Conservation (phyloP, 1,284 basidiomycete genomes). For the Irpex sp. region DNA sequence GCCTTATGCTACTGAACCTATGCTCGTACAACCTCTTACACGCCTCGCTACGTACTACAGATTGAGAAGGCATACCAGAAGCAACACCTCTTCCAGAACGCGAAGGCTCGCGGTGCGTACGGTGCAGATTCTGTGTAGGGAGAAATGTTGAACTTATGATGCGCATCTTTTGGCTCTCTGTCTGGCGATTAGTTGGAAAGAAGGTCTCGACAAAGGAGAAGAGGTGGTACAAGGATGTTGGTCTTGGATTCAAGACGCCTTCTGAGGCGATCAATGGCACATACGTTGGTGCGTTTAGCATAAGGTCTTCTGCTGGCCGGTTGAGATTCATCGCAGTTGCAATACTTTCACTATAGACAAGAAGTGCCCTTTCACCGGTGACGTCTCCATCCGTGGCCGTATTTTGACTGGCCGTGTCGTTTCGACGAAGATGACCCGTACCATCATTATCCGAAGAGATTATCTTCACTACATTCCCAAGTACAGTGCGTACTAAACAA, state of each 20-base stretch:
- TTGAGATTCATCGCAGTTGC: slow-evolving; percentile 1
- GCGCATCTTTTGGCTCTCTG: slow-evolving; percentile 12
- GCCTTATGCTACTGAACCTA: slow-evolving; percentile 4
- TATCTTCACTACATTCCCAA: slow-evolving; percentile 99
- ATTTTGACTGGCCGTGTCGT: slow-evolving; percentile 97
- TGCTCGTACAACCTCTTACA: slow-evolving; percentile 5
- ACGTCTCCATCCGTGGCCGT: slow-evolving; percentile 97
- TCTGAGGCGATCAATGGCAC: slow-evolving; percentile 94
- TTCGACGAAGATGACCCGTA: slow-evolving; percentile 99
- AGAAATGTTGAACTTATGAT: slow-evolving; percentile 3
- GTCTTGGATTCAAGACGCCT: slow-evolving; percentile 96
- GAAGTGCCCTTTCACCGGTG: slow-evolving; percentile 98
- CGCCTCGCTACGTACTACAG: slow-evolving; percentile 35
- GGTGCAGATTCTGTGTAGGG: slow-evolving; percentile 3
- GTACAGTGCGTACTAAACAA: slow-evolving; percentile 70
- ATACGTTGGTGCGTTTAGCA: slow-evolving; percentile 82
- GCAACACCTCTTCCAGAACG: slow-evolving; percentile 97
- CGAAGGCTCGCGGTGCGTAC: slow-evolving; percentile 86
- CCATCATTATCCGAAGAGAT: slow-evolving; percentile 96
- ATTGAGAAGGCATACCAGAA: slow-evolving; percentile 96
- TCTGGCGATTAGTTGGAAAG: slow-evolving; percentile 60
- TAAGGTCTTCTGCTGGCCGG: not conserved
- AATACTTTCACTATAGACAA: slow-evolving; percentile 65
- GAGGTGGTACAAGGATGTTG: slow-evolving; percentile 99
- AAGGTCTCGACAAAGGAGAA: slow-evolving; percentile 93